A percentile compares a stretch with the other conserved stretches of the same genome.
Conservation (phyloP, 1,284 basidiomycete genomes). For the Fistulinella cinereoalba region DNA sequence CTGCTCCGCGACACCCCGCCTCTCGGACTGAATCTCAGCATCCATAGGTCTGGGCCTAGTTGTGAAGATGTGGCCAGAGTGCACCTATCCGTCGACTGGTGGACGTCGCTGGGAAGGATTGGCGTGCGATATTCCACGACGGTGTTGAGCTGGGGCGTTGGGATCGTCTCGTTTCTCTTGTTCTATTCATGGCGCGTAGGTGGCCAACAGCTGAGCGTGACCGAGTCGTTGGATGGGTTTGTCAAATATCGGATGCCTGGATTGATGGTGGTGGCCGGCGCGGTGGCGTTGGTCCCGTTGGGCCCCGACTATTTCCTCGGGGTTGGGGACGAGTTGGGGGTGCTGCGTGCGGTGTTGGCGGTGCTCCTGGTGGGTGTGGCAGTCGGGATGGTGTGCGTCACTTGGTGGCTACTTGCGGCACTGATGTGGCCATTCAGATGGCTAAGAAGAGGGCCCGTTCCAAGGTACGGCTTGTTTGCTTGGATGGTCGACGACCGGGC, state of each 20-base stretch:
- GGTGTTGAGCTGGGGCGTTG: conserved; percentile 67
- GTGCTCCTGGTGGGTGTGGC: conserved; percentile 54
- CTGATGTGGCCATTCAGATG: conserved; percentile 45
- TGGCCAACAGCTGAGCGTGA: conserved; percentile 43
- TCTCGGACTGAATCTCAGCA: conserved; percentile 49
- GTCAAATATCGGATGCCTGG: conserved; percentile 39
- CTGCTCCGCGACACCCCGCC: conserved; percentile 16
- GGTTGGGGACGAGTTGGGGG: conserved; percentile 45
- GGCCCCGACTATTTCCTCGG: conserved; percentile 56
- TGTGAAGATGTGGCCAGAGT: conserved; percentile 48
- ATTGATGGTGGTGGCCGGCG: conserved; percentile 43
- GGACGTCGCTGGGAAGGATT: conserved; percentile 65
- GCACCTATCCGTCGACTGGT: conserved; percentile 60
- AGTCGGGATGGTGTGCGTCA: conserved; percentile 57
- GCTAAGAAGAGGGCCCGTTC: conserved; percentile 33
- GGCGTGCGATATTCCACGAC: conserved; percentile 72
- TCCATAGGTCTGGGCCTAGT: conserved; percentile 55
- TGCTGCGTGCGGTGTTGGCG: conserved; percentile 48
- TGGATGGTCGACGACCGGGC: not conserved
- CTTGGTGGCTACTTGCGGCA: conserved; percentile 51
- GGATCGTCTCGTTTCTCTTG: conserved; percentile 55
- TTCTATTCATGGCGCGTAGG: conserved; percentile 47
- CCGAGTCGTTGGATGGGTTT: conserved; percentile 47
- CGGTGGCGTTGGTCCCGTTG: conserved; percentile 56
- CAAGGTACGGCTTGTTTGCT: conserved; percentile 37